Percentiles rank a stretch among this genome's conserved stretches.
These are phyloP conservation scores for Colletotrichum shisoi DNA, from an alignment of 2,329 filamentous ascomycete species.

Conservation along the genomic window DNA sequence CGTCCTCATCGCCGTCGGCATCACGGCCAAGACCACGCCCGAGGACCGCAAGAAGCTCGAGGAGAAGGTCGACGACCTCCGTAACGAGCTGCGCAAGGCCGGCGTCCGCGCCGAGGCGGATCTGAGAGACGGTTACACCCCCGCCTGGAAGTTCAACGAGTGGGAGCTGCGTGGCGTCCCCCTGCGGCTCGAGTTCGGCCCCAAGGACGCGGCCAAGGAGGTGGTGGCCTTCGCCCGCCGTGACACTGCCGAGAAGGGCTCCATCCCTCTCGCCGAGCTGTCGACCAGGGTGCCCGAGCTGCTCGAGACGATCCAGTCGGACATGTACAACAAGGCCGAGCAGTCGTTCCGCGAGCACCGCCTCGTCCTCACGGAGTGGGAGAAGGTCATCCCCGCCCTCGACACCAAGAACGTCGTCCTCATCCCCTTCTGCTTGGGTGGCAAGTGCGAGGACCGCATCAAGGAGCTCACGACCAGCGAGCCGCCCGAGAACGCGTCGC, in stretches of 20 bases:
- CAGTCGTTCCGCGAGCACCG: slow-evolving; percentile 81
- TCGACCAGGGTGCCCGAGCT: slow-evolving; percentile 77
- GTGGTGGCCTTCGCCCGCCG: slow-evolving; percentile 87
- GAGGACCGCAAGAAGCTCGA: slow-evolving; percentile 81
- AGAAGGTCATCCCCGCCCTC: slow-evolving; percentile 86
- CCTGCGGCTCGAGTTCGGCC: slow-evolving; percentile 91
- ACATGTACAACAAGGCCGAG: slow-evolving; percentile 81
- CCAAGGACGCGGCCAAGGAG: slow-evolving; percentile 87
- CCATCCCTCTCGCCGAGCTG: slow-evolving; percentile 78
- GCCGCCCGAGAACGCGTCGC: slow-evolving; percentile 52
- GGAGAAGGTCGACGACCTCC: slow-evolving; percentile 76
- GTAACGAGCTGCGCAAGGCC: slow-evolving; percentile 71
- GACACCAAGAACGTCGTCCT: slow-evolving; percentile 92
- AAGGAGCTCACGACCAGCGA: slow-evolving; percentile 87
- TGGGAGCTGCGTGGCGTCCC: slow-evolving; percentile 98
- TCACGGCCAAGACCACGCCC: slow-evolving; percentile 84
- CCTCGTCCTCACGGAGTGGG: slow-evolving; percentile 83
- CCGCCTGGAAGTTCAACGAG: slow-evolving; percentile 98
- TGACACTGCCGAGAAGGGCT: slow-evolving; percentile 84
- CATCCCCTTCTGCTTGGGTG: slow-evolving; percentile 85
- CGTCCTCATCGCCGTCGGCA: slow-evolving; percentile 88
- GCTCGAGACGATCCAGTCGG: slow-evolving; percentile 87
- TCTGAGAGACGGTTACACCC: slow-evolving; percentile 87
- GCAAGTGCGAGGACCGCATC: slow-evolving; percentile 89
- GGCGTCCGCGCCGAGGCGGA: slow-evolving; percentile 83